These are phyloP conservation scores for Kwoniella pini DNA, from an alignment of 768 basidiomycete genomes.

Conservation along the genomic window DNA sequence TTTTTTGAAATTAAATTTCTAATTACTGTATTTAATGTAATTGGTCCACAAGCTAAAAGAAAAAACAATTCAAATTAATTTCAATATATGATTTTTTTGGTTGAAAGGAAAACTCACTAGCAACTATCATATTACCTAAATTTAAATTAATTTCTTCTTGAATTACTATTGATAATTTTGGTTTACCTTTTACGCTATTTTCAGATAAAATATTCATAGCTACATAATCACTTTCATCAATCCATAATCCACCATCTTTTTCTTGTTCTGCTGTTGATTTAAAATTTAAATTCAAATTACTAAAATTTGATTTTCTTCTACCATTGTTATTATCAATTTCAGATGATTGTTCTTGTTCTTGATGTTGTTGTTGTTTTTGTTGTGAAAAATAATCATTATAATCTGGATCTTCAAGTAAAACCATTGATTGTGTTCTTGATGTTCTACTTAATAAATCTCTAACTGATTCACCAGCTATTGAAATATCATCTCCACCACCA, in stretches of 20 bases:
- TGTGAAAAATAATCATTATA: neutral
- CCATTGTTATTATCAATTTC: neutral
- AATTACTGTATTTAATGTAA: constrained; percentile 68
- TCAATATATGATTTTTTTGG: neutral
- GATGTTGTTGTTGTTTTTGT: neutral
- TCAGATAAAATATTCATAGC: constrained; percentile 67
- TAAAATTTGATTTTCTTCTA: neutral
- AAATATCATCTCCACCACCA: constrained; percentile 21
- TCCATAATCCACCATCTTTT: constrained; percentile 44
- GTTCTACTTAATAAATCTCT: constrained; percentile 23
- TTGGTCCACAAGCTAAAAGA: constrained; percentile 68
- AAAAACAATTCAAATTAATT: no score
- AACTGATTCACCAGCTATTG: constrained; percentile 40
- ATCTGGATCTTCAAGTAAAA: constrained; percentile 37
- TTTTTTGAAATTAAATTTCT: constrained; percentile 66
- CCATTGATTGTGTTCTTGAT: constrained; percentile 47
- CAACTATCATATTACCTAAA: constrained; percentile 65
- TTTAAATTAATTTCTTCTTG: constrained; percentile 66
- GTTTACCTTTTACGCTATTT: constrained; percentile 67
- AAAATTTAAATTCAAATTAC: neutral
- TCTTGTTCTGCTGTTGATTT: neutral
- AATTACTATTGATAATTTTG: constrained; percentile 65
- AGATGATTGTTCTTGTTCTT: neutral
- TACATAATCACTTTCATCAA: constrained; percentile 64
- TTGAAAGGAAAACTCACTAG: constrained; percentile 61